Percentiles rank a stretch among this genome's conserved stretches.
Evolutionary conservation across 192 early-diverging fungal species (phyloP).

Genomic region (Coemansia sp.): DNA sequence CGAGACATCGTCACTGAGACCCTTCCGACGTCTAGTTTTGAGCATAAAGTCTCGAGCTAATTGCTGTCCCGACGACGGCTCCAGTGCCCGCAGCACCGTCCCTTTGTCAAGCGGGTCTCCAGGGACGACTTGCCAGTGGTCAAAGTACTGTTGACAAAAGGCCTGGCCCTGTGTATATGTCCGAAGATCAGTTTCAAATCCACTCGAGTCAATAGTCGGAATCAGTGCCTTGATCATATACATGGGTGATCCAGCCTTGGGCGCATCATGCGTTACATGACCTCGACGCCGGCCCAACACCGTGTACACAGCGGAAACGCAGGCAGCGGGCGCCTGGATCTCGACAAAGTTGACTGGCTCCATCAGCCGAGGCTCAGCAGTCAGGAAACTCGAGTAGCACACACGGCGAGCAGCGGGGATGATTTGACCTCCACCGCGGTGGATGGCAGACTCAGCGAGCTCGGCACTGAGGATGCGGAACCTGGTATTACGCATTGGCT

Average conservation of each 20-base stretch:
- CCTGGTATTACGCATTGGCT: slow-evolving; percentile 95
- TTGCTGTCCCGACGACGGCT: slow-evolving; percentile 66
- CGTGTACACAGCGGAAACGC: slow-evolving; percentile 92
- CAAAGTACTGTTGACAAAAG: slow-evolving; percentile 97
- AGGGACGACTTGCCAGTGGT: slow-evolving; percentile 98
- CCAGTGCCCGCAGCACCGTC: slow-evolving; percentile 85
- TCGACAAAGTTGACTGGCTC: slow-evolving; percentile 97
- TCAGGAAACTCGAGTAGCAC: slow-evolving; percentile 95
- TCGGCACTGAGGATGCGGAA: slow-evolving; percentile 90
- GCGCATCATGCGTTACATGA: slow-evolving; percentile 92
- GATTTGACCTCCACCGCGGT: slow-evolving; percentile 93
- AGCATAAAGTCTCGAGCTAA: slow-evolving; percentile 98
- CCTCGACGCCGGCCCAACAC: slow-evolving; percentile 92
- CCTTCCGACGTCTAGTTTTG: slow-evolving; percentile 95
- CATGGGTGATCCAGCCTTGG: slow-evolving; percentile 92
- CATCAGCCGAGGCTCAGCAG: slow-evolving; percentile 94
- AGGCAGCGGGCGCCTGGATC: slow-evolving; percentile 95
- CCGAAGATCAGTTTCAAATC: slow-evolving; percentile 95
- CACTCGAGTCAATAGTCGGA: slow-evolving; percentile 94
- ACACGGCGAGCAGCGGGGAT: slow-evolving; percentile 96
- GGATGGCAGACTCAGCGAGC: slow-evolving; percentile 83
- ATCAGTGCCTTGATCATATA: slow-evolving; percentile 93
- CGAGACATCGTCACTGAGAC: slow-evolving; percentile 77
- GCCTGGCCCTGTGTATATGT: slow-evolving; percentile 97
- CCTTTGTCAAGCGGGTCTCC: slow-evolving; percentile 93